A percentile compares a stretch with the other conserved stretches of the same genome.
Evolutionary conservation across 2,329 filamentous ascomycete genomes (phyloP).

Genomic region (Samsoniella hepiali): DNA sequence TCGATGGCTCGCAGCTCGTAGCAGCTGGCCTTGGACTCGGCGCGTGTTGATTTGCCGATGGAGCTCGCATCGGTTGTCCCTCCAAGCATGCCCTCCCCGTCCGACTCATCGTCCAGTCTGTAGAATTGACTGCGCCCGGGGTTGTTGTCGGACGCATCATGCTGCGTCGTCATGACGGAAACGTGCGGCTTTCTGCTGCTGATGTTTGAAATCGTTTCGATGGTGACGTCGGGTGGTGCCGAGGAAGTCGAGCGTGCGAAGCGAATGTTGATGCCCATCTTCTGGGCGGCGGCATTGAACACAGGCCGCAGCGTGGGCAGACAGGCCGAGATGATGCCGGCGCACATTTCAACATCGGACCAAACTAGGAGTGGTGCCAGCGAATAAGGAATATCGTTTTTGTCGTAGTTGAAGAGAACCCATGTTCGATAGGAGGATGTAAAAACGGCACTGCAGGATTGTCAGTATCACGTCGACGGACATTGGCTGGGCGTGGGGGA

Average conservation of each 20-base stretch:
- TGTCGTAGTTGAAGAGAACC: constrained; percentile 43
- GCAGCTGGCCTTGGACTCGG: constrained; percentile 8
- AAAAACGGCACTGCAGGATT: constrained; percentile 40
- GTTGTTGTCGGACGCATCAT: background rate
- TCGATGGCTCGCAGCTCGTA: constrained; percentile 13
- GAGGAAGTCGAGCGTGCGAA: constrained; percentile 1
- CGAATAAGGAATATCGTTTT: constrained; percentile 43
- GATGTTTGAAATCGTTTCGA: constrained; percentile 13
- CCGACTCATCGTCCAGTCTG: constrained; percentile 8
- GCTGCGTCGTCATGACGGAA: constrained; percentile 10
- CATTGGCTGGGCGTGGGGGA: constrained; percentile 5
- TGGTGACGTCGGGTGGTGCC: background rate
- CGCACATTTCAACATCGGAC: constrained; percentile 47
- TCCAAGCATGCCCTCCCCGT: constrained; percentile 1
- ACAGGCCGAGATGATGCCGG: constrained; percentile 51
- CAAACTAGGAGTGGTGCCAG: constrained; percentile 45
- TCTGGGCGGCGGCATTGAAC: constrained; percentile 27
- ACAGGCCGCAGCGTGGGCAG: constrained; percentile 50
- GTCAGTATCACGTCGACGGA: background rate
- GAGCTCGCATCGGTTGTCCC: background rate
- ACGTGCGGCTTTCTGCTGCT: constrained; percentile 11
- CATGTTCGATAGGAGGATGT: constrained; percentile 47
- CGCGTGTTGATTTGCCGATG: background rate
- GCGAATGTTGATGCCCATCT: constrained; percentile 13
- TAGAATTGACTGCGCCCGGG: constrained; percentile 10